These are phyloP conservation scores for Glarea lozoyensis DNA, from an alignment of 495 filamentous ascomycete species.

Conservation along the genomic window DNA sequence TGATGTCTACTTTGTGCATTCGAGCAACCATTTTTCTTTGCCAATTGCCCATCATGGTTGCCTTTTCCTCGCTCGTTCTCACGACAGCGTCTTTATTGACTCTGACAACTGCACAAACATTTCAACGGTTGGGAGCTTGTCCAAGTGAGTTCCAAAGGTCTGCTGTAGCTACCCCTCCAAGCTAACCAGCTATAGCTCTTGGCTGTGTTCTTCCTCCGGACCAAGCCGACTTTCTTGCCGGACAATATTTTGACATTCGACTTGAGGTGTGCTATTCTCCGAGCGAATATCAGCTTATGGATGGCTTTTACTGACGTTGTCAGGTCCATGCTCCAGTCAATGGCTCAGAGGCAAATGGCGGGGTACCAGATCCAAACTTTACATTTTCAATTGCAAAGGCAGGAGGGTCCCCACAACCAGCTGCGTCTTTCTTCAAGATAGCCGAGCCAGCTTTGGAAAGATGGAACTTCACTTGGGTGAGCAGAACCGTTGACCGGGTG, in stretches of 20 bases:
- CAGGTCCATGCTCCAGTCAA: constrained; percentile 63
- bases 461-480: constrained; percentile 63
- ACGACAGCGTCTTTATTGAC: constrained; percentile 3
- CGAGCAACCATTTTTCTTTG: background rate
- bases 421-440: constrained; percentile 50
- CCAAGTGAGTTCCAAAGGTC: constrained; percentile 27
- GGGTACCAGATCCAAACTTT: constrained; percentile 55
- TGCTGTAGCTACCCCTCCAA: background rate
- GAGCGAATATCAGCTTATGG: background rate
- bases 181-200: constrained; percentile 25
- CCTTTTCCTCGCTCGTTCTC: background rate
- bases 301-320: background rate
- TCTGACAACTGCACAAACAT: constrained; percentile 48
- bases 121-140: constrained; percentile 60
- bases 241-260: constrained; percentile 67
- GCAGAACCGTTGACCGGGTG: too few relatives aligned
- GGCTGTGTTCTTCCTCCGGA: constrained; percentile 70
- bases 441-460: constrained; percentile 48
- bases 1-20: background rate
- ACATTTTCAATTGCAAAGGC: constrained; percentile 59
- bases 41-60: constrained; percentile 5
- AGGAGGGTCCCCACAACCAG: constrained; percentile 33
- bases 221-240: constrained; percentile 63
- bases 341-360: constrained; percentile 57
- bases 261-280: constrained; percentile 36